Percentiles rank a stretch among this genome's conserved stretches.
phyloP scores from a whole-genome alignment of 352 stramenopile genomes.

The Peronospora farinosa region DNA sequence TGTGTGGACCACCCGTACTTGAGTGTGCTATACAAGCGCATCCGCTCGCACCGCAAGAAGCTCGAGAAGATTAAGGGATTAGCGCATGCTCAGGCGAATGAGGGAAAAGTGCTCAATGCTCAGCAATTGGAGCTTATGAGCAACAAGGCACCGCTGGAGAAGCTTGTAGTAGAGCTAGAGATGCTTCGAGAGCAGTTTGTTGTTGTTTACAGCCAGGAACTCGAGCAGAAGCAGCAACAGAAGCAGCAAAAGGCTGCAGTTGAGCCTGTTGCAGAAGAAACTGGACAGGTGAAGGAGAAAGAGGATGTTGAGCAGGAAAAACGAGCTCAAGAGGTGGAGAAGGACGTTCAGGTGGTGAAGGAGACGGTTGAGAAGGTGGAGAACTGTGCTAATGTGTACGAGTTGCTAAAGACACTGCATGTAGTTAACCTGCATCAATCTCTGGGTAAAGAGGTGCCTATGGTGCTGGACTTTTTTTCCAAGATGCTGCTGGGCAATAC shows the following conservation, averaged over 20 bases:
- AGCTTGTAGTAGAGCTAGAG: constrained; percentile 70
- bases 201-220: constrained; percentile 45
- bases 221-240: constrained; percentile 33
- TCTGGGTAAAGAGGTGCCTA: constrained; percentile 66
- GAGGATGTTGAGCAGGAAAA: constrained; percentile 11
- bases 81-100: constrained; percentile 35
- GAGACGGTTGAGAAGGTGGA: constrained; percentile 17
- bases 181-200: constrained; percentile 75
- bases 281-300: constrained; percentile 12
- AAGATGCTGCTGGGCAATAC: constrained; percentile 81
- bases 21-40: constrained; percentile 76
- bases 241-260: constrained; percentile 17
- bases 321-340: neutral
- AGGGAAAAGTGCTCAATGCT: constrained; percentile 65
- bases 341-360: constrained; percentile 1
- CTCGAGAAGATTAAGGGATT: constrained; percentile 78
- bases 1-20: constrained; percentile 72
- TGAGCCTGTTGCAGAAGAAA: neutral
- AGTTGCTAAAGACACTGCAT: constrained; percentile 73
- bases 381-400: constrained; percentile 49
- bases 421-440: constrained; percentile 70
- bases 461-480: constrained; percentile 79
- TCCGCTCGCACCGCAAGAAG: constrained; percentile 80
- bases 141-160: constrained; percentile 59
- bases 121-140: constrained; percentile 71